Evolutionary conservation across 2,329 filamentous ascomycete species (phyloP).

Genomic region (Trichoderma sp.): DNA sequence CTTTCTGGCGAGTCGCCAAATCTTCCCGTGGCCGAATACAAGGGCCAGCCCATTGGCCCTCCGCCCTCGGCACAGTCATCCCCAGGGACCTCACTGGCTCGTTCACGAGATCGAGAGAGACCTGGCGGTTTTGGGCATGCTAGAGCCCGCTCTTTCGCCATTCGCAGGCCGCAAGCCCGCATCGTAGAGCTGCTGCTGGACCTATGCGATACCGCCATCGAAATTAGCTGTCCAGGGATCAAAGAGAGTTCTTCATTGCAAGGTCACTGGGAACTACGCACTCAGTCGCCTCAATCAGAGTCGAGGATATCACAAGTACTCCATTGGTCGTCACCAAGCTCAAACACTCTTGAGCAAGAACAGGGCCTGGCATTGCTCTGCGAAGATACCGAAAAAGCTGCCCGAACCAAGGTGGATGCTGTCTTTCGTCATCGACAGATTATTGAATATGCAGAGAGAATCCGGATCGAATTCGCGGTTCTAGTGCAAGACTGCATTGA

Average conservation of each 20-base stretch:
- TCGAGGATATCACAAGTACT: constrained; percentile 91
- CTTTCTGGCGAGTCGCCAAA: constrained; percentile 57
- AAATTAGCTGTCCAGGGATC: constrained; percentile 91
- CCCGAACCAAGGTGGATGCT: constrained; percentile 88
- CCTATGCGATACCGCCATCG: constrained; percentile 91
- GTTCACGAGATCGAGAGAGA: constrained; percentile 72
- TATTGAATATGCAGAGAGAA: constrained; percentile 93
- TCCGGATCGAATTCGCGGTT: constrained; percentile 89
- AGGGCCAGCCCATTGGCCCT: constrained; percentile 81
- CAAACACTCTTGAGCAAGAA: constrained; percentile 89
- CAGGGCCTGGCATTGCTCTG: constrained; percentile 87
- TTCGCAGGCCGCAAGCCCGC: constrained; percentile 84
- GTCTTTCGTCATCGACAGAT: constrained; percentile 90
- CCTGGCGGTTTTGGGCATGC: constrained; percentile 79
- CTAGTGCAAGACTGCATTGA: constrained; percentile 96
- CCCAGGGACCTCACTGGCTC: constrained; percentile 71
- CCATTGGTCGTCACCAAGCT: constrained; percentile 95
- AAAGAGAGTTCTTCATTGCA: constrained; percentile 74
- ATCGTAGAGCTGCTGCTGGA: constrained; percentile 95
- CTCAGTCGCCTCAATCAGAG: constrained; percentile 94
- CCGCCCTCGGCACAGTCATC: constrained; percentile 72
- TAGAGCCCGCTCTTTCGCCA: constrained; percentile 84
- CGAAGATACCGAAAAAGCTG: constrained; percentile 82
- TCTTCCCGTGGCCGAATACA: constrained; percentile 75
- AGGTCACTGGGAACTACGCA: constrained; percentile 76